Conservation (phyloP, 257 asterid species). For the Solanum paucissectum region DNA sequence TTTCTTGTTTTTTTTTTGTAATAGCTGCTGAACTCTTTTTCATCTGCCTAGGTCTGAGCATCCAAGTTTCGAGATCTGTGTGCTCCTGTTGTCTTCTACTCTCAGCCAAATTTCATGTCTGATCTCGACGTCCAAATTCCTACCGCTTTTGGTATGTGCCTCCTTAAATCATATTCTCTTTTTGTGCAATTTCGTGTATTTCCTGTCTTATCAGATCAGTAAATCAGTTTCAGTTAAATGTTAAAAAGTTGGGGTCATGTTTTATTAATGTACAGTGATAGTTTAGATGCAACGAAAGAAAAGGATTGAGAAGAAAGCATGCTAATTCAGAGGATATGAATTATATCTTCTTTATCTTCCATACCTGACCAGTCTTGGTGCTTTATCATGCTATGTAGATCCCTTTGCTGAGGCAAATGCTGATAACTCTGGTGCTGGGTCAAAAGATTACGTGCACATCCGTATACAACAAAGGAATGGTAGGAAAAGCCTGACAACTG, state of each 20-base stretch:
- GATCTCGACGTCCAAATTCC: conserved; percentile 50
- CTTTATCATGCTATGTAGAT: conserved; percentile 12
- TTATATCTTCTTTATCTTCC: not conserved
- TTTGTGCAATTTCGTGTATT: not conserved
- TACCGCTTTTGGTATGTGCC: conserved; percentile 33
- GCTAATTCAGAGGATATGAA: not conserved
- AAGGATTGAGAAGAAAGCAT: not conserved
- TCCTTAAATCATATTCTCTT: not conserved
- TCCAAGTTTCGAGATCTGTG: not conserved
- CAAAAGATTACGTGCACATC: conserved; percentile 57
- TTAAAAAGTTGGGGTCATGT: not conserved
- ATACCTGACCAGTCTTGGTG: not conserved
- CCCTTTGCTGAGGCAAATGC: conserved; percentile 79
- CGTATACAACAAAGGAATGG: conserved; percentile 70
- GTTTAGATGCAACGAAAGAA: not conserved
- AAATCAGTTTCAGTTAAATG: not conserved
- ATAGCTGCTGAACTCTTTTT: not conserved
- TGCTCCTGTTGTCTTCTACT: not conserved
- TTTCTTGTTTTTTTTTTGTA: not conserved
- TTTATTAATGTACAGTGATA: not conserved
- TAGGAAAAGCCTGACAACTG: conserved; percentile 68
- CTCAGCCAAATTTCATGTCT: conserved; percentile 44
- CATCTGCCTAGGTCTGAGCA: conserved; percentile 16
- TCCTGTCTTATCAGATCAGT: not conserved
- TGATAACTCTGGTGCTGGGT: conserved; percentile 58